Base-by-base conservation (phyloP, 1,139 yeast species). In the Sugiyamaella pinicola region DNA sequence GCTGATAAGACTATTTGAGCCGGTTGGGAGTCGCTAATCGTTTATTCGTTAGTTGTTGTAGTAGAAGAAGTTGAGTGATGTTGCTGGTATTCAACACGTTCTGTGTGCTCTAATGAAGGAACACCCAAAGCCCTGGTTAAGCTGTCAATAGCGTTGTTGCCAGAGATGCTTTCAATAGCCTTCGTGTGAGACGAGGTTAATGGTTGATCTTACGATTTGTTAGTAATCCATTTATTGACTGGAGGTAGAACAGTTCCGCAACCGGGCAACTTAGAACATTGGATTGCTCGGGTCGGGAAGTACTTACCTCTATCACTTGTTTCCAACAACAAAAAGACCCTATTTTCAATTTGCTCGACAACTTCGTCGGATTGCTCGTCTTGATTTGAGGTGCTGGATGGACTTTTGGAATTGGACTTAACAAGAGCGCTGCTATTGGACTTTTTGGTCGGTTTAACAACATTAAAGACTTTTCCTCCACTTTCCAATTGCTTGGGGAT, bases 401-500 rank as follows among this genome's bases (percentile, higher is more conserved):
- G n/a, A n/a, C 31, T 26, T 4, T 26, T 26, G 12, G 12, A 9
- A n/a, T n/a, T 26, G 5, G 28, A 24, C 9, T 24, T 24, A 24
- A 24, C 28, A 24, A 24, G 5, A 29, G 5, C 34, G 4, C 13
- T 12, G 35, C 17, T 31, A 31, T n/a, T 13, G 15, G n/a, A n/a
- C n/a, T n/a, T n/a, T n/a, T 31, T 33, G 8, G 38, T 12, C 12
- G 38, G 7, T 12, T 28, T 22, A 9, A 37, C 28, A 13, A 26
- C 35, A 10, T 46, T 37, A 19, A 46, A 37, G 10, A 41, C 52
- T 35, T 9, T 44, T 12, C 49, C 37, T 17, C 49, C 49, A 18
- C 35, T 51, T 6, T 31, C 39, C n/a, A 49, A 28, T 10, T 22
- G 17, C 38, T 54, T 62, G 17, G 63, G 58, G 18, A 65, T 52